These are phyloP conservation scores for Chloris gayana DNA, from an alignment of 176 grass and related monocot species.

Conservation along the genomic window DNA sequence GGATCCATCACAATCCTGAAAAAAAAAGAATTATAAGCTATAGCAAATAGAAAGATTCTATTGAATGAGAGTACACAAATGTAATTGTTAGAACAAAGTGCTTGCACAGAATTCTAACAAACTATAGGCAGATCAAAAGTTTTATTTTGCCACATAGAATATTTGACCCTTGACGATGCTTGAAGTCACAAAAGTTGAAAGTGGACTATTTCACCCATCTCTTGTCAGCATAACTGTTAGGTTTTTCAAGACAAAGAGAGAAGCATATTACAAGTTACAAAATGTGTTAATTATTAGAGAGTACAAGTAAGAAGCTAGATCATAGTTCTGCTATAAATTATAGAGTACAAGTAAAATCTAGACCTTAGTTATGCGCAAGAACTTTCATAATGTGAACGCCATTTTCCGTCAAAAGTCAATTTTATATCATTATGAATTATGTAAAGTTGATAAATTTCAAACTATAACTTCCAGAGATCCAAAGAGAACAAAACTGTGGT, in stretches of 20 bases:
- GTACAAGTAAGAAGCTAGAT: not conserved
- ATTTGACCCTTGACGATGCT: not conserved
- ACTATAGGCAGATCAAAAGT: not conserved
- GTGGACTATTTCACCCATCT: not conserved
- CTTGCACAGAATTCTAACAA: constrained; percentile 12
- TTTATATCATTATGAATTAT: not conserved
- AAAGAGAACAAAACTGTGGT: not conserved
- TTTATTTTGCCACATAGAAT: not conserved
- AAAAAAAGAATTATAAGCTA: constrained; percentile 25
- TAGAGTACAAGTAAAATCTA: no score
- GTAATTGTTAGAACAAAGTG: not conserved
- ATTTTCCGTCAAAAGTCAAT: no score
- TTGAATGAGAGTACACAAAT: constrained; percentile 7
- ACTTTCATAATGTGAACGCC: not conserved
- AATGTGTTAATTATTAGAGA: not conserved
- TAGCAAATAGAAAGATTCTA: constrained; percentile 16
- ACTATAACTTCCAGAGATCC: not conserved
- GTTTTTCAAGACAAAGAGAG: not conserved
- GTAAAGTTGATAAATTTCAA: not conserved
- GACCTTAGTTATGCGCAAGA: no score
- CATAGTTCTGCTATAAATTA: no score
- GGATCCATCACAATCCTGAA: constrained; percentile 62
- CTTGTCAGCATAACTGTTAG: not conserved
- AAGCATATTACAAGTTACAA: not conserved
- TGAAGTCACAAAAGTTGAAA: not conserved